Base-by-base conservation (phyloP, 257 asterid species). In the Sherardia arvensis region DNA sequence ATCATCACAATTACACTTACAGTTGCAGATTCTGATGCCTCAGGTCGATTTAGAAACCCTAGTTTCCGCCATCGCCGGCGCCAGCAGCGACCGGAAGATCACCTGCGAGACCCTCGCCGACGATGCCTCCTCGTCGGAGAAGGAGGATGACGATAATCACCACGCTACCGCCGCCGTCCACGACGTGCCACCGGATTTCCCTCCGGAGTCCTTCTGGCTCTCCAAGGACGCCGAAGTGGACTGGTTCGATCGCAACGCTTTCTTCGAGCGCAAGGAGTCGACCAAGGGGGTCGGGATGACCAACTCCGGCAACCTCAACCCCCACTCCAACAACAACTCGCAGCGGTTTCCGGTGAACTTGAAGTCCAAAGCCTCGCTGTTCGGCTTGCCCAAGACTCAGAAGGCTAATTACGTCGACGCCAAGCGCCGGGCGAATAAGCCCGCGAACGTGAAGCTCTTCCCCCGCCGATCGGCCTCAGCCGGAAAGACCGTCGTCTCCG, bases 151-250 rank as follows among this genome's bases (percentile, higher is more conserved):
- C 4, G 47, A 11, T n/a, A n/a, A n/a, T 4, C 40, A 33, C 40
- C 47, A 58, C 5, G 62, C 62, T 10, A 36, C 62, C 51, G 77
- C 45, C 22, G 40, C 38, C 9, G 62, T 59, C 7, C 51, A 53
- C 56, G 77, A 49, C 20, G 47, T 36, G 7, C 78, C 75, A 30
- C 76, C 84, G 5, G 91, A 86, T 60, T 68, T 75, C 1, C 98
- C 98, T 5, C 96, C 98, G 51, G 94, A 81, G 59, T 91, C 98
- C 0, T 91, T 88, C 79, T 88, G 95, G 92, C 78, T 91, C 0
- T 88, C 98, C 0, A 88, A 80, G 47, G 98, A 91, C 45, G 94
- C 94, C 0, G 98, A 85, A 61, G 80, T 79, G 64, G 97, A 91
- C 15, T 91, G 97, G 97, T 82, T 87, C 61, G 90, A 91, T 59